phyloP scores from a whole-genome alignment of 768 basidiomycete species.

The Auriscalpium orientale region DNA sequence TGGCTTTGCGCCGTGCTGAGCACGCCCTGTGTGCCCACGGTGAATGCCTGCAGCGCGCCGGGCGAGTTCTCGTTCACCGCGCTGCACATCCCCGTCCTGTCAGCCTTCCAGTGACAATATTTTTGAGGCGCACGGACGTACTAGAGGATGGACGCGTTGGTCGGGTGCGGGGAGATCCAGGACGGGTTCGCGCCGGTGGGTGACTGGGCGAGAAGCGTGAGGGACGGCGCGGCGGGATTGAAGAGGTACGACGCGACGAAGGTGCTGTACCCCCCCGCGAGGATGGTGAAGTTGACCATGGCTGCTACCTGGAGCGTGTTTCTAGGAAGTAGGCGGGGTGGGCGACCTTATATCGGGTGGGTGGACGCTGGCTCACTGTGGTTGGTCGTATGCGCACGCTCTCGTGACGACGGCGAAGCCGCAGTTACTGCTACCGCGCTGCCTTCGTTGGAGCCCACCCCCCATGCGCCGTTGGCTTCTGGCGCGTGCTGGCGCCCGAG shows the following conservation, averaged over 20 bases:
- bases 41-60: constrained; percentile 49
- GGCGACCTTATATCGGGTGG: too few relatives aligned
- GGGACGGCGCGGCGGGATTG: constrained; percentile 37
- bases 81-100: constrained; percentile 23
- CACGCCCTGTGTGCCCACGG: constrained; percentile 35
- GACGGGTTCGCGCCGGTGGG: constrained; percentile 46
- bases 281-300: constrained; percentile 63
- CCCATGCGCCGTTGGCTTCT: too few relatives aligned
- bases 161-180: constrained; percentile 53
- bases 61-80: constrained; percentile 46
- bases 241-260: constrained; percentile 61
- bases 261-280: constrained; percentile 56
- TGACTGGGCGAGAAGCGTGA: constrained; percentile 41
- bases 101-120: too few relatives aligned
- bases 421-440: too few relatives aligned
- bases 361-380: too few relatives aligned
- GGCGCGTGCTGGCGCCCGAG: too few relatives aligned
- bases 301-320: not conserved
- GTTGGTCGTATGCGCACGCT: too few relatives aligned
- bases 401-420: too few relatives aligned
- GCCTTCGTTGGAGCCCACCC: too few relatives aligned
- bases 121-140: constrained; percentile 22
- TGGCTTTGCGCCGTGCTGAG: constrained; percentile 40
- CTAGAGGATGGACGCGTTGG: constrained; percentile 56
- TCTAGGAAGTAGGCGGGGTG: not conserved